phyloP scores from a whole-genome alignment of 208 protist genomes.

The Trypanosoma avium region DNA sequence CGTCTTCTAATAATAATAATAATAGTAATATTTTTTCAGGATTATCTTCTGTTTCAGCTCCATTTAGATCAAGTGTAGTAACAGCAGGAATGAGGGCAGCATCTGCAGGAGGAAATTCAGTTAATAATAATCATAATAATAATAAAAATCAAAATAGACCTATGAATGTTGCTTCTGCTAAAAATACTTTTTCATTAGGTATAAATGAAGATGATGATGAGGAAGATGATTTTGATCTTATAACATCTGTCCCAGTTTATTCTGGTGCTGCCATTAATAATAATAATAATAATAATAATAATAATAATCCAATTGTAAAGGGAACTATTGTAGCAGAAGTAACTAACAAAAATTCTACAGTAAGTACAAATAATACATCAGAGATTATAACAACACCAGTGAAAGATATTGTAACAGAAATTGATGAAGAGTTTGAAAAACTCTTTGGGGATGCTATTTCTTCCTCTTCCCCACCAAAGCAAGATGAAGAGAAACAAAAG shows the following conservation, averaged over 20 bases:
- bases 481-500: neutral
- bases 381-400: neutral
- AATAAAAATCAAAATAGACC: neutral
- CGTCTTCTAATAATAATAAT: neutral
- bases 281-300: neutral
- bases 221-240: constrained; percentile 77
- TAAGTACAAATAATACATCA: neutral
- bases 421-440: constrained; percentile 78
- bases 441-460: constrained; percentile 45
- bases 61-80: no score
- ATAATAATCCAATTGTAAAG: constrained; percentile 17
- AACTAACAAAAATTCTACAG: neutral
- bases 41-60: no score
- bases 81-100: neutral
- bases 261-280: no score
- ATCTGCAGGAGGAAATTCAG: neutral
- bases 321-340: constrained; percentile 8
- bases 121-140: no score
- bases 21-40: no score
- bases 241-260: constrained; percentile 45
- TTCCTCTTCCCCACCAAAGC: neutral
- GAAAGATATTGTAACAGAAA: constrained; percentile 24
- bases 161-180: neutral
- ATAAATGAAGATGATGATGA: constrained; percentile 39
- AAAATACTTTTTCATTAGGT: constrained; percentile 45